Base-by-base conservation (phyloP, 352 stramenopile genomes). In the Plasmopara muralis region DNA sequence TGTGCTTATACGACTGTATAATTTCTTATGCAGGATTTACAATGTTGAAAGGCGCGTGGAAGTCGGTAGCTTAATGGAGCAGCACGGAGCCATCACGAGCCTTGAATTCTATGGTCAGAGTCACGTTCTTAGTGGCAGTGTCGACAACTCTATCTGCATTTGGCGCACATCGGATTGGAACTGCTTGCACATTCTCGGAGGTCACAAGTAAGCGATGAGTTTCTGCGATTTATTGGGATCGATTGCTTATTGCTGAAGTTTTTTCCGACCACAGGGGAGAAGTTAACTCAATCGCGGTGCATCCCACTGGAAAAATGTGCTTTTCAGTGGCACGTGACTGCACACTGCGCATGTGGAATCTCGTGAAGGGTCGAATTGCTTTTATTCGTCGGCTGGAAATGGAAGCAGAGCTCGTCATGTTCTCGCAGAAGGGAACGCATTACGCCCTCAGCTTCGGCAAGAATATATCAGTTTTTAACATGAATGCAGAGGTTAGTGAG, bases 151-250 rank as follows among this genome's bases (percentile, higher is more conserved):
- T 30, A 92, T 95, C 48, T 93, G 82, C 44, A 92, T 95, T 43
- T 95, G 85, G 85, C 83, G 85, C 50, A 92, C 82, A 40, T 85
- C 82, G 2, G 85, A 95, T 57, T 95, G 85, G 85, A 92, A 93
- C 51, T 92, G 83, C 43, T 40, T 95, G 45, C 83, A 93, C 62
- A 93, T 92, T 57, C 82, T 95, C 31, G 84, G 84, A 61, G 81
- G 83, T 48, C 83, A 93, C 74, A 91, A 93, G 74, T 86, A 57
- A 49, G 71, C 69, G 14, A 0, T 18, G 51, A 50, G 25, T 12
- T 46, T 12, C 12, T 16, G 34, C 13, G 37, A 0, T 7, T 30
- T 18, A 12, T 18, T 47, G 5, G 34, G 34, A 20, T 18, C 7
- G 6, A 20, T 15, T 35, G 9, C 25, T 41, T 41, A 41, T 8